phyloP scores from a whole-genome alignment of 2,329 filamentous ascomycete genomes.

The Hypoxylon sp. region DNA sequence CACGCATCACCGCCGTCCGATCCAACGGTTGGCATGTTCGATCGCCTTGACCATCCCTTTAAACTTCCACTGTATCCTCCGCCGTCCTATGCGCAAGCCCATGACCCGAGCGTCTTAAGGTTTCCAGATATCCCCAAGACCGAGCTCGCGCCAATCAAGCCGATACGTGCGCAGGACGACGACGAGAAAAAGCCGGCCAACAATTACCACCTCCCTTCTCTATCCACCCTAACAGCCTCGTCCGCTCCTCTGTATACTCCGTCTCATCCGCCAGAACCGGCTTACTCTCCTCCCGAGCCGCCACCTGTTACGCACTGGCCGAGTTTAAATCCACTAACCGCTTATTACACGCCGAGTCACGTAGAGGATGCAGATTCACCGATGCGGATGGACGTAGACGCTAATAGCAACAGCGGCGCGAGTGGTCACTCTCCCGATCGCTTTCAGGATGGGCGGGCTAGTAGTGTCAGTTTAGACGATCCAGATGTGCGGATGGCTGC shows the following conservation, averaged over 20 bases:
- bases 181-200: conserved; percentile 42
- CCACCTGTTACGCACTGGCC: conserved; percentile 58
- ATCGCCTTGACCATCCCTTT: conserved; percentile 48
- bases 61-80: conserved; percentile 54
- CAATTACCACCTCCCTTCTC: conserved; percentile 55
- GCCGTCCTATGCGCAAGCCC: conserved; percentile 53
- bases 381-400: conserved; percentile 62
- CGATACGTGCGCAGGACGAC: conserved; percentile 45
- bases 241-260: conserved; percentile 44
- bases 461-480: conserved; percentile 71
- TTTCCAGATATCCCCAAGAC: conserved; percentile 53
- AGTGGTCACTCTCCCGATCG: conserved; percentile 61
- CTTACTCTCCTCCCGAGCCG: conserved; percentile 45
- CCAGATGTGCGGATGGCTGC: conserved; percentile 77
- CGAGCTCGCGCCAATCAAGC: conserved; percentile 59
- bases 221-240: conserved; percentile 56
- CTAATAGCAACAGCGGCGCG: conserved; percentile 50
- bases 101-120: conserved; percentile 50
- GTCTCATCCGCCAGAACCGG: conserved; percentile 46
- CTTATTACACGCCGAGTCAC: conserved; percentile 61
- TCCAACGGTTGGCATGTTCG: conserved; percentile 38
- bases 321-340: conserved; percentile 61
- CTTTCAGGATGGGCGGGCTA: conserved; percentile 58
- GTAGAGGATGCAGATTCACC: conserved; percentile 59
- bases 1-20: conserved; percentile 43